These are phyloP conservation scores for Trapa bicornis DNA, from an alignment of 345 rosid species.

Conservation along the genomic window DNA sequence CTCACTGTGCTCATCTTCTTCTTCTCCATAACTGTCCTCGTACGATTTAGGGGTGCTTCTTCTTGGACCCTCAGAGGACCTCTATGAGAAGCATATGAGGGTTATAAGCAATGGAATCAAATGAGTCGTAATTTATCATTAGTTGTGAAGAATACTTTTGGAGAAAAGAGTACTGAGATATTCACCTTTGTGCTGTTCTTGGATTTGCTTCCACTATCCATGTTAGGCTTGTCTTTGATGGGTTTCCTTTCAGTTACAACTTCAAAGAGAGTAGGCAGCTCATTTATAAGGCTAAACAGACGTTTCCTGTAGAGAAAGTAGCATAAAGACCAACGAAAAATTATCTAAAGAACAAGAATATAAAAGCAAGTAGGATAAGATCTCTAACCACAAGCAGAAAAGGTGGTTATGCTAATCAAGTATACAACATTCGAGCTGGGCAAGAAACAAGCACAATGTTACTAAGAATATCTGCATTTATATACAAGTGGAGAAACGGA, in stretches of 20 bases:
- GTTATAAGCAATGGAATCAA: not conserved
- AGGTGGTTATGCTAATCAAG: not conserved
- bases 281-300: slow-evolving; percentile 79
- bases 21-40: slow-evolving; percentile 56
- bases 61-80: slow-evolving; percentile 52
- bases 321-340: not conserved
- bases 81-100: slow-evolving; percentile 22
- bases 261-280: slow-evolving; percentile 86
- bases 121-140: not conserved
- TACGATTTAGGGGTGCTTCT: slow-evolving; percentile 40
- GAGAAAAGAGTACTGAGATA: not conserved
- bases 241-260: slow-evolving; percentile 88
- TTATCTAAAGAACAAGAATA: not conserved
- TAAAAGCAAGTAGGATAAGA: not conserved
- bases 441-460: not conserved
- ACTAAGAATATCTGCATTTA: not conserved
- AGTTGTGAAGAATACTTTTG: not conserved
- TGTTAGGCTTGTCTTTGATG: slow-evolving; percentile 69
- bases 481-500: not conserved
- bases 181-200: slow-evolving; percentile 59
- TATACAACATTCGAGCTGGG: not conserved
- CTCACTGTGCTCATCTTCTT: slow-evolving; percentile 75
- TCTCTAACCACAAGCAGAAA: not conserved
- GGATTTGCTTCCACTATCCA: slow-evolving; percentile 83
- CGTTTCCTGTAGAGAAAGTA: slow-evolving; percentile 54